Evolutionary conservation across 495 filamentous ascomycete species (phyloP), one percentile per base, ranked within the genome.

Genomic region (Tuber calosporum): DNA sequence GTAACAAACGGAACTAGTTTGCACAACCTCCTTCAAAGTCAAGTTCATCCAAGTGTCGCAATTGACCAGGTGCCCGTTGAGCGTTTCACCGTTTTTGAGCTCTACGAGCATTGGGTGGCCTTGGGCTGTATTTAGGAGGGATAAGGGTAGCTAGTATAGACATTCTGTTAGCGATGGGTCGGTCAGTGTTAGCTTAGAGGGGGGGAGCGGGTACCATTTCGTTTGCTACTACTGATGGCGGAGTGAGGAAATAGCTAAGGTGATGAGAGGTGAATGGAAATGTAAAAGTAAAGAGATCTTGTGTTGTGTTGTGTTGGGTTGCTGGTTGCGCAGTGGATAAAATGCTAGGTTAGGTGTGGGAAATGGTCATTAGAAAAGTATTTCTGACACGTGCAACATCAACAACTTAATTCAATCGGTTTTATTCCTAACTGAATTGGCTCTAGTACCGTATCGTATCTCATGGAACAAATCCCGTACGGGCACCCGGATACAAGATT

Each of bases 31-130:
- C 81, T 94, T 94, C 82, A 99, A 84, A 30, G 94, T 97, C 69
- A 99, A 83, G 83, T 99, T 99, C 95, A 99, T 99, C 93, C 93
- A 99, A 48, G 93, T 98, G 83, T 99, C 95, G 87, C 93, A 98
- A 82, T 89, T 93, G 82, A 97, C 90, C 71, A 99, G 86, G 82
- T 96, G 93, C 77, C 95, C 95, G 84, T 98, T 99, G 68, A 98
- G 86, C 0, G 94, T 98, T 83, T 98, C 96, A 83, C 95, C 96
- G 79, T 94, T 97, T 87, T 99, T 99, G 75, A 99, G 92, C 86
- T 99, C 95, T 66, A 99, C 95, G 70, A 98, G 92, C 93, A 99
- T 98, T 19, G 94, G 94, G 84, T 96, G 93, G 88, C 96, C 96
- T 86, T 97, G 93, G 71, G 95, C 94, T 80, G 94, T 95, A 73